A percentile compares a stretch with the other conserved stretches of the same genome.
These are phyloP conservation scores for Draba incana DNA, from an alignment of 345 rosid species.

Conservation along the genomic window DNA sequence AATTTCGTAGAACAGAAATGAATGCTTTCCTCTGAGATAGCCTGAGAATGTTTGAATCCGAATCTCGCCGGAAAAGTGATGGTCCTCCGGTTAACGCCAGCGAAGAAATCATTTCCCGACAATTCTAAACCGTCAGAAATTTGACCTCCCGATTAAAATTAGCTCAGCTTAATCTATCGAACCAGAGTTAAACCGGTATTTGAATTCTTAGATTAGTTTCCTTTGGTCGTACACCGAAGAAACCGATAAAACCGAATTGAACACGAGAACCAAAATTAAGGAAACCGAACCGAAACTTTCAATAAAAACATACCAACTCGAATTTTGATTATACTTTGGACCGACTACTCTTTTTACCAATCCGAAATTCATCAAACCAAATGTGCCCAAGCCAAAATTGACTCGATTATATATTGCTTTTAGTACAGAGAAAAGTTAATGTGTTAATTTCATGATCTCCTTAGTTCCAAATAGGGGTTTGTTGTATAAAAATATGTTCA, in stretches of 20 bases:
- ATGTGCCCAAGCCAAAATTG: too few species aligned
- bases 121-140: conserved; percentile 3
- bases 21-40: conserved; percentile 28
- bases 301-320: conserved; percentile 5
- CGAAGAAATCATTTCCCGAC: conserved; percentile 37
- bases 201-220: too few species aligned
- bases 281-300: background rate
- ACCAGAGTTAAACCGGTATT: too few species aligned
- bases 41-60: conserved; percentile 19
- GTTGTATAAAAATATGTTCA: conserved; percentile 20
- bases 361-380: background rate
- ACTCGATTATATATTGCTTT: background rate
- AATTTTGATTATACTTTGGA: background rate
- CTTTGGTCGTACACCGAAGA: too few species aligned
- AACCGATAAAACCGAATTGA: too few species aligned
- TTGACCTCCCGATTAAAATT: background rate
- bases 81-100: conserved; percentile 24
- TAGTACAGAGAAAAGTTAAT: background rate
- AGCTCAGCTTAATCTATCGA: background rate
- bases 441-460: background rate
- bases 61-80: conserved; percentile 32
- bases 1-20: conserved; percentile 27
- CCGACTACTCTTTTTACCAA: background rate
- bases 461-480: background rate
- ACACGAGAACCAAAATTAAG: background rate